These are phyloP conservation scores for Apiotrichum domesticum DNA, from an alignment of 1,284 basidiomycete genomes.

Conservation along the genomic window DNA sequence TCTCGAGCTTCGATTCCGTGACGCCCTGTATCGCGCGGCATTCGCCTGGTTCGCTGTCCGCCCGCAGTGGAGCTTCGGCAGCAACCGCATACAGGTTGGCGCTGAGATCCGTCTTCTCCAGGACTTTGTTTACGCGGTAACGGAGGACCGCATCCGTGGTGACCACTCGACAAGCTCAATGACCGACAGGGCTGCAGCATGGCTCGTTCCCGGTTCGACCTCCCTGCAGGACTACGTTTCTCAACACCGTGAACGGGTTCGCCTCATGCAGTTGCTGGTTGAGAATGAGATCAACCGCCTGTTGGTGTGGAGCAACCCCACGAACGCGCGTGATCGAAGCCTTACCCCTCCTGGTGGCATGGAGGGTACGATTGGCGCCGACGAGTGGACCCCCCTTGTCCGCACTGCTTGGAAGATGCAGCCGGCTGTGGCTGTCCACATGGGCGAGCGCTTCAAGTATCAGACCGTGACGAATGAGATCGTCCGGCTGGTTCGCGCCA, in stretches of 20 bases:
- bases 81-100: constrained; percentile 80
- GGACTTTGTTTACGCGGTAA: constrained; percentile 73
- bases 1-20: constrained; percentile 72
- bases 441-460: constrained; percentile 80
- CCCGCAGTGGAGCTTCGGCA: constrained; percentile 94
- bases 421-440: constrained; percentile 73
- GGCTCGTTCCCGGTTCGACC: constrained; percentile 35
- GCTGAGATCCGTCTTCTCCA: constrained; percentile 80
- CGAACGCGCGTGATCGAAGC: constrained; percentile 60
- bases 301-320: constrained; percentile 85
- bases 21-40: constrained; percentile 69
- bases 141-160: constrained; percentile 64
- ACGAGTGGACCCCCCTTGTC: constrained; percentile 62
- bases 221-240: constrained; percentile 54
- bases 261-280: constrained; percentile 71
- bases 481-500: constrained; percentile 64
- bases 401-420: constrained; percentile 76
- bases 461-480: constrained; percentile 62
- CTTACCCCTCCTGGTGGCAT: background rate
- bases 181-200: constrained; percentile 51
- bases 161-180: constrained; percentile 66
- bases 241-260: constrained; percentile 60
- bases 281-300: constrained; percentile 86
- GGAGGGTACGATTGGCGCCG: constrained; percentile 13
- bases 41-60: constrained; percentile 89